Base-by-base conservation (phyloP, 345 rosid genomes). In the Eucalyptus erythrocorys region DNA sequence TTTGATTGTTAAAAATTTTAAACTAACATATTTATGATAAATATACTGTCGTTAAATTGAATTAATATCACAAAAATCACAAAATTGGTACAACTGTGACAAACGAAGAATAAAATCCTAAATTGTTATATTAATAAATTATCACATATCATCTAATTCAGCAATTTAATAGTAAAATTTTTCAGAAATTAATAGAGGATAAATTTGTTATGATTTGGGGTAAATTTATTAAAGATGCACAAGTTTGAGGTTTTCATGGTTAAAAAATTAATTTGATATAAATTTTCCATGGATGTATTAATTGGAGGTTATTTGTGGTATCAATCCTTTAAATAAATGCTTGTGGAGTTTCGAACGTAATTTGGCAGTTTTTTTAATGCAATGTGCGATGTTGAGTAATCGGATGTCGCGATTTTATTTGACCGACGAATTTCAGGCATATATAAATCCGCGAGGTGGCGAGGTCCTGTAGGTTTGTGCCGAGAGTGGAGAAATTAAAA, bases 1-100 rank as follows among this genome's bases (percentile, higher is more conserved):
- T 21, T 21, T 21, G 10, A 51, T 0, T 19, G 0, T 0, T 1
- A 51, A 51, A 51, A 51, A 51, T 0, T 4, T 51, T 0, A 21
- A 51, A 51, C 1, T 1, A 10, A 21, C 21, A 51, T 3, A 51
- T 51, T 51, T 0, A 0, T 7, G 57, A 51, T 26, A 51, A 51
- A 51, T 51, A 51, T 51, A 19, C 0, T 0, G 19, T 1, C 0
- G 10, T 51, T 51, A 21, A 19, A 51, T 51, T 21, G 10, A 51
- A 51, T 51, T 51, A 51, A 19, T 51, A 1, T 0, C 10, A 19
- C 8, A 19, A 21, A 49, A 51, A 51, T 19, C 8, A 50, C 8
- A 50, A 6, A 50, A 1, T 50, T 50, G 1, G 4, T 51, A 51
- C 3, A 51, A 21, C 21, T 21, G 0, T 19, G 4, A 51, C 1